These are phyloP conservation scores for Picea sitchensis DNA, from an alignment of 75 land plant genomes.

Conservation along the genomic window DNA sequence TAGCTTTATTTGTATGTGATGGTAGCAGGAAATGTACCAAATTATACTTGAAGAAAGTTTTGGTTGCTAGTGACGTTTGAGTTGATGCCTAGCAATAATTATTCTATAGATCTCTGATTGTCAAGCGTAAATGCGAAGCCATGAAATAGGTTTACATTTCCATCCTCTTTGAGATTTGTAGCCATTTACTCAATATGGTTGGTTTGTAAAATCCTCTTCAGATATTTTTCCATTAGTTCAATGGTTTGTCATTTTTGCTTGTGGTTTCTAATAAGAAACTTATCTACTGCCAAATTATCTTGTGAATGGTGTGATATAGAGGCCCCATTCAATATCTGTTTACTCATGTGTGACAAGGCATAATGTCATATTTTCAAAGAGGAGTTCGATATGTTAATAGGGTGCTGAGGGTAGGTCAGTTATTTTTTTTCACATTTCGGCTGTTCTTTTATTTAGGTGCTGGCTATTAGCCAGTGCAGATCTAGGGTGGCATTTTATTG, in stretches of 20 bases:
- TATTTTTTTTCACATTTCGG: no score
- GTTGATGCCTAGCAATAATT: no score
- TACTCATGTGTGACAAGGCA: background rate
- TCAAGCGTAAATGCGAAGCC: no score
- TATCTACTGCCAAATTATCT: background rate
- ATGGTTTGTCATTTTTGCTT: no score
- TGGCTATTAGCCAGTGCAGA: background rate
- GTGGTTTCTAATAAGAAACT: background rate
- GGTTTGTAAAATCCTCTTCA: no score
- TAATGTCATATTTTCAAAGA: background rate
- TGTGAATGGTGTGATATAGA: background rate
- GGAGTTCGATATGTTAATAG: background rate
- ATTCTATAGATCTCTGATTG: no score
- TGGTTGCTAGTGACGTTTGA: background rate
- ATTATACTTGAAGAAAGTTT: background rate
- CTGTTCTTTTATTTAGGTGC: background rate
- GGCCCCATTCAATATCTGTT: background rate
- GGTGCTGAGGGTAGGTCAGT: no score
- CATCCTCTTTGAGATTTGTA: no score
- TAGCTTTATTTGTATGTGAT: background rate
- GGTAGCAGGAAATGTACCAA: background rate
- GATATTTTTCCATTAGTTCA: no score
- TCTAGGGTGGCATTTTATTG: background rate
- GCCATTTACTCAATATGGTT: no score
- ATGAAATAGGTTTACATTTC: no score